Evolutionary conservation across 2,329 filamentous ascomycete genomes (phyloP).

Genomic region (Trichoderma koningiopsis): DNA sequence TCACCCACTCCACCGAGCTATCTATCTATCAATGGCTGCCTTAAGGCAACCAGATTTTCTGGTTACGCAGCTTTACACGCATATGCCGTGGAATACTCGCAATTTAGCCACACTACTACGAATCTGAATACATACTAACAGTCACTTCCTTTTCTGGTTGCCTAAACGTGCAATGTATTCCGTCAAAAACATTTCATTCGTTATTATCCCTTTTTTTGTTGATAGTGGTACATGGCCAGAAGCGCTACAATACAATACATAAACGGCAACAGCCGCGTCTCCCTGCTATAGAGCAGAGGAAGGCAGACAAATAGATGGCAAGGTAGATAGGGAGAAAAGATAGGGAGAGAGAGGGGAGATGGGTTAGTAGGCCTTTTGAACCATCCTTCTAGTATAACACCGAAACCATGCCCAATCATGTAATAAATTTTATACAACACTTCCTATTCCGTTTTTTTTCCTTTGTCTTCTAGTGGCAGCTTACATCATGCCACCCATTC

Average conservation of each 20-base stretch:
- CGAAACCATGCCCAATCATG: conserved; percentile 47
- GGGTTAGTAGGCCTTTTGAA: conserved; percentile 37
- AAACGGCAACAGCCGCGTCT: conserved; percentile 18
- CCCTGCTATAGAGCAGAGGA: not conserved
- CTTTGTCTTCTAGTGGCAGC: conserved; percentile 36
- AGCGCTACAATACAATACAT: conserved; percentile 40
- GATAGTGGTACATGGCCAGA: conserved; percentile 24
- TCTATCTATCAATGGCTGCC: conserved; percentile 3
- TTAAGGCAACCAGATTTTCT: conserved; percentile 17
- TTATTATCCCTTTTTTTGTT: conserved; percentile 24
- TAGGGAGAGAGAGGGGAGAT: conserved; percentile 39
- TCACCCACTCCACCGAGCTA: not conserved
- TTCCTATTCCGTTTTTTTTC: conserved; percentile 22
- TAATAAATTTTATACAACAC: conserved; percentile 34
- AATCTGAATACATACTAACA: not conserved
- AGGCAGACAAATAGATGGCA: conserved; percentile 12
- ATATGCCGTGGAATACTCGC: not conserved
- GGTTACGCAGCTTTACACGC: not conserved
- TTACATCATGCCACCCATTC: conserved; percentile 68
- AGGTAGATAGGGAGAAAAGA: conserved; percentile 15
- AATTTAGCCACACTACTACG: not conserved
- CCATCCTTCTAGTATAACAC: conserved; percentile 45
- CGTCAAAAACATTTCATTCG: conserved; percentile 23
- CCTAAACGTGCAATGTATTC: not conserved
- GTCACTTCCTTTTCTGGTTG: not conserved